A percentile compares a stretch with the other conserved stretches of the same genome.
Evolutionary conservation across 345 rosid genomes (phyloP).

Genomic region (Eucalyptus curtisii): DNA sequence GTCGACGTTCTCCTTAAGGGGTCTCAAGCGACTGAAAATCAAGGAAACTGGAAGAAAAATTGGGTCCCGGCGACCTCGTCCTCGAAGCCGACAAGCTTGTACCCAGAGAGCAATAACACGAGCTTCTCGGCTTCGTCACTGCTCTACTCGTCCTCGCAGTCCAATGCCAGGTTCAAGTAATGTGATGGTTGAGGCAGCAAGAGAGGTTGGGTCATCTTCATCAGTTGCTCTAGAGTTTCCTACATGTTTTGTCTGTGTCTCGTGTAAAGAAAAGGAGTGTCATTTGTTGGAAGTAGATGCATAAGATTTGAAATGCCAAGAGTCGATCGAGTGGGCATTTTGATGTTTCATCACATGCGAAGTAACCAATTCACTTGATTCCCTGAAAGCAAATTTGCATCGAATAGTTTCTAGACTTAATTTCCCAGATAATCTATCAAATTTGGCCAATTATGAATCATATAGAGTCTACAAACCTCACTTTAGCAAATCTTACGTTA

Average conservation of each 20-base stretch:
- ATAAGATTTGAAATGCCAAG: not conserved
- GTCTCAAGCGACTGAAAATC: conserved; percentile 26
- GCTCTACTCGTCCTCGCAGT: conserved; percentile 43
- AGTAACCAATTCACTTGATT: not conserved
- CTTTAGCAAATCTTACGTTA: not conserved
- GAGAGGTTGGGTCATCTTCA: not conserved
- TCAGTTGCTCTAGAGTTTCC: not conserved
- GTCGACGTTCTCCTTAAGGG: conserved; percentile 64
- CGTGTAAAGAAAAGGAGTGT: not conserved
- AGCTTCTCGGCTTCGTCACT: conserved; percentile 85
- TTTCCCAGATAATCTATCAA: not conserved
- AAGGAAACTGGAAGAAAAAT: conserved; percentile 7
- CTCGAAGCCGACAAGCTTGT: conserved; percentile 25
- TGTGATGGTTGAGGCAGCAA: not conserved
- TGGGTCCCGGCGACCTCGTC: conserved; percentile 27
- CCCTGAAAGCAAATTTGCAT: not conserved
- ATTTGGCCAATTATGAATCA: not conserved
- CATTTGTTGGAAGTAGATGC: not conserved
- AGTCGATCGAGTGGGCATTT: not conserved
- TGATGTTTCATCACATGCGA: not conserved
- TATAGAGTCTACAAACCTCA: not conserved
- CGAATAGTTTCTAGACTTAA: not conserved
- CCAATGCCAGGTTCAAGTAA: not conserved
- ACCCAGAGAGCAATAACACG: conserved; percentile 52
- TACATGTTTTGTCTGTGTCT: not conserved